Conservation (phyloP, 441 rosid species). For the Populus hybrid region DNA sequence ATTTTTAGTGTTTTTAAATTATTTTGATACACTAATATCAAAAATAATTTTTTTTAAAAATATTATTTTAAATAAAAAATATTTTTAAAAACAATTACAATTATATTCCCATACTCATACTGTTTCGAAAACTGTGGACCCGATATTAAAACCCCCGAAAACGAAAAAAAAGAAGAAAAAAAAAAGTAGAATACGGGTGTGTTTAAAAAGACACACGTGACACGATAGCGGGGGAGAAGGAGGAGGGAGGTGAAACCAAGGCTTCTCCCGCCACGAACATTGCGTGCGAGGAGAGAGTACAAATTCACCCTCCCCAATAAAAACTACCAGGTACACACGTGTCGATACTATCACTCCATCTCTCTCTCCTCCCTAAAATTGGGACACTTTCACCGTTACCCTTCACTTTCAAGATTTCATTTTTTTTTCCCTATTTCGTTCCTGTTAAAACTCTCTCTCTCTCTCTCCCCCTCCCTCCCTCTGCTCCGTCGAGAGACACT, state of each 20-base stretch:
- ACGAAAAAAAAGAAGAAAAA: no score
- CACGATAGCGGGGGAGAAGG: neutral
- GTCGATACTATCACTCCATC: neutral
- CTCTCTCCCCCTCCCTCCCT: constrained; percentile 24
- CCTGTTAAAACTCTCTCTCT: constrained; percentile 18
- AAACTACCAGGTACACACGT: neutral
- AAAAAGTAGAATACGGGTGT: neutral
- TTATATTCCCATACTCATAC: no score
- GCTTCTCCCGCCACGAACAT: neutral
- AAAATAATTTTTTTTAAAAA: no score
- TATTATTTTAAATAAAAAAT: no score
- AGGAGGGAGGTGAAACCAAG: neutral
- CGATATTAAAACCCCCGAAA: no score
- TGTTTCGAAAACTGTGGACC: neutral
- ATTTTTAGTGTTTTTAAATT: no score
- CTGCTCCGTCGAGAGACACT: constrained; percentile 42
- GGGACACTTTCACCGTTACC: constrained; percentile 40
- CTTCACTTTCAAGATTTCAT: constrained; percentile 12
- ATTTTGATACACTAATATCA: no score
- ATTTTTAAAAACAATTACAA: no score
- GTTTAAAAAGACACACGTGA: neutral
- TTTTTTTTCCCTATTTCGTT: neutral
- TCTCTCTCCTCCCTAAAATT: constrained; percentile 15
- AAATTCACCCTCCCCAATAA: neutral
- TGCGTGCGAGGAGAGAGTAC: neutral